phyloP scores from a whole-genome alignment of 306 rosid genomes.

The Cicer cuneatum region DNA sequence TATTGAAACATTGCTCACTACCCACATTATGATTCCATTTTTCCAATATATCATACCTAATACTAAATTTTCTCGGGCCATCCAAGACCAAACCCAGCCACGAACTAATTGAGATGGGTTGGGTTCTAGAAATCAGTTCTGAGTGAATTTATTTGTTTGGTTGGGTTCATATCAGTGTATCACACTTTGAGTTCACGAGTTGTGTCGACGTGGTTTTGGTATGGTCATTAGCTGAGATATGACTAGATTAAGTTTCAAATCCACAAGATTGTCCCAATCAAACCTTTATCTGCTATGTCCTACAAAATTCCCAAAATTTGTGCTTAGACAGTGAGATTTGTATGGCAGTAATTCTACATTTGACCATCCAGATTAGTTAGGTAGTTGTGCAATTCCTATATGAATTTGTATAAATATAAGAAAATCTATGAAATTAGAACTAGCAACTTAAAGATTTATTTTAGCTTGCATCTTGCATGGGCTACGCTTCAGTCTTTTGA shows the following conservation, averaged over 20 bases:
- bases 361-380: not conserved
- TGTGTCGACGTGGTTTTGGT: not conserved
- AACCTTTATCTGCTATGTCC: too few species aligned
- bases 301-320: too few species aligned
- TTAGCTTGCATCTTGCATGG: not conserved
- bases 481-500: not conserved
- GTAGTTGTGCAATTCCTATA: not conserved
- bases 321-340: too few species aligned
- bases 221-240: too few species aligned
- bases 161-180: not conserved
- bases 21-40: constrained; percentile 13
- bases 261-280: too few species aligned
- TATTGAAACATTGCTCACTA: not conserved
- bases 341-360: not conserved
- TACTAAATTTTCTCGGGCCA: constrained; percentile 2
- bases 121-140: constrained; percentile 8
- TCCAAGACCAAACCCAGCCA: not conserved
- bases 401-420: not conserved
- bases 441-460: not conserved
- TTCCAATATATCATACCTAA: not conserved
- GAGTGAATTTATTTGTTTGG: not conserved
- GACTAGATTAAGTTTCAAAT: too few species aligned
- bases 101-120: constrained; percentile 4
- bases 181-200: not conserved
- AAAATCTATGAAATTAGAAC: not conserved